Base-by-base conservation (phyloP, 2,329 filamentous ascomycete species). In the Clarireedia sp. region DNA sequence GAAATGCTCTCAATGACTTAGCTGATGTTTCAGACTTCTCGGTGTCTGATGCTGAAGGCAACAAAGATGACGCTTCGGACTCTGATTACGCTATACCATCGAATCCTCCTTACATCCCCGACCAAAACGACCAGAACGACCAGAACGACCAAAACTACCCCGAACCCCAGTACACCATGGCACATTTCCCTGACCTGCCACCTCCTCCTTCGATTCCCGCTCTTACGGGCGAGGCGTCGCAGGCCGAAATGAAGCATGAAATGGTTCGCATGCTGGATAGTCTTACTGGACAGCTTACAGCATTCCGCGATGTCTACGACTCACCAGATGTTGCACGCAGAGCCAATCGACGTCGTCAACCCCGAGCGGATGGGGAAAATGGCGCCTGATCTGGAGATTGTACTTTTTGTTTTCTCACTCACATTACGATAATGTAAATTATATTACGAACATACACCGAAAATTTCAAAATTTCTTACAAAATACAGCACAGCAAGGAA, bases 1-100 rank as follows among this genome's bases (percentile, higher is more conserved):
- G 61, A 37, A 62, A 59, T 38, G 45, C 57, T 33, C 38, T 61
- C 17, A 59, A 61, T 9, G 61, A 66, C 26, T 33, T 65, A 3
- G 59, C 56, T n/a, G 64, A 68, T 17, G 57, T 67, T 37, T 67
- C 64, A 3, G 66, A 68, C 43, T 67, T 66, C 46, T 67, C 65
- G 1, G 60, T 62, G 12, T 64, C 65, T 3, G 67, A 68, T 33
- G 58, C 55, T 5, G 64, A 66, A 44, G 54, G 59, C 10, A 47
- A 59, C 41, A 57, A 53, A 37, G 62, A 63, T 45, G 56, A 54
- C 33, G 17, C 55, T 46, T 51, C 59, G 19, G 58, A 64, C 36
- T 50, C 55, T 14, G 63, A 66, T 16, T 62, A 60, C 43, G 49
- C 53, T 14, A 41, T 38, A 7, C 48, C 52, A 17, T 36, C 54